phyloP scores from a whole-genome alignment of 352 stramenopile genomes.

The Phytophthora fragariaefolia region DNA sequence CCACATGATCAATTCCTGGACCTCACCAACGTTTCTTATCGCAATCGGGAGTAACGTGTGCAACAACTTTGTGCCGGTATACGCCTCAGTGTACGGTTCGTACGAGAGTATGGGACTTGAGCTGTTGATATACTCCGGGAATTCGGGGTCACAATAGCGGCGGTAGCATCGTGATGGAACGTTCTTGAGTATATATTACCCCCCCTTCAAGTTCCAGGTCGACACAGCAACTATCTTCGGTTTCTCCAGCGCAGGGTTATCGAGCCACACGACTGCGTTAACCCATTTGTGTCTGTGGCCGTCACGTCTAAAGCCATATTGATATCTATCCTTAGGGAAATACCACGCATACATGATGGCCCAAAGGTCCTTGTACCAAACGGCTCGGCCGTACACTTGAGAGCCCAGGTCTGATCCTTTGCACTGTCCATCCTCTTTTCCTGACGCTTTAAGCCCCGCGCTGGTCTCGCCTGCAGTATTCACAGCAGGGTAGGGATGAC shows the following conservation, averaged over 20 bases:
- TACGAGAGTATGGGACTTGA: not conserved
- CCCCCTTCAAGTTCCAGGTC: not conserved
- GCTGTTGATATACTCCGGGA: no score
- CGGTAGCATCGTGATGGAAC: not conserved
- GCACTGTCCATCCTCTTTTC: not conserved
- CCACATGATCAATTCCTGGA: not conserved
- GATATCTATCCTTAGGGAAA: conserved; percentile 11
- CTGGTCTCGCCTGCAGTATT: conserved; percentile 11
- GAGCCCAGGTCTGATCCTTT: conserved; percentile 1
- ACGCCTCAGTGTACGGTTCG: not conserved
- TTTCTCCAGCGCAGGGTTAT: not conserved
- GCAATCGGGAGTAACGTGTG: not conserved
- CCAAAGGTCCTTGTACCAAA: conserved; percentile 2
- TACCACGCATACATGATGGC: conserved; percentile 23
- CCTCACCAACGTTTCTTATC: not conserved
- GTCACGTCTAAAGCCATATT: no score
- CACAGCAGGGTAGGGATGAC: conserved; percentile 1
- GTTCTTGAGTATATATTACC: not conserved
- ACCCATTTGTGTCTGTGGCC: conserved; percentile 4
- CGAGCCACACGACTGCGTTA: conserved; percentile 7
- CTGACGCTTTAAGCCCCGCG: not conserved
- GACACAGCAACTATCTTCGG: conserved; percentile 5
- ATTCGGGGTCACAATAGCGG: not conserved
- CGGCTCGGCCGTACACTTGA: conserved; percentile 20
- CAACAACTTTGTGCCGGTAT: not conserved